A percentile compares a stretch with the other conserved stretches of the same genome.
These are phyloP conservation scores for Aegilops tauschii DNA, from an alignment of 176 grass and related monocot genomes.

Conservation along the genomic window DNA sequence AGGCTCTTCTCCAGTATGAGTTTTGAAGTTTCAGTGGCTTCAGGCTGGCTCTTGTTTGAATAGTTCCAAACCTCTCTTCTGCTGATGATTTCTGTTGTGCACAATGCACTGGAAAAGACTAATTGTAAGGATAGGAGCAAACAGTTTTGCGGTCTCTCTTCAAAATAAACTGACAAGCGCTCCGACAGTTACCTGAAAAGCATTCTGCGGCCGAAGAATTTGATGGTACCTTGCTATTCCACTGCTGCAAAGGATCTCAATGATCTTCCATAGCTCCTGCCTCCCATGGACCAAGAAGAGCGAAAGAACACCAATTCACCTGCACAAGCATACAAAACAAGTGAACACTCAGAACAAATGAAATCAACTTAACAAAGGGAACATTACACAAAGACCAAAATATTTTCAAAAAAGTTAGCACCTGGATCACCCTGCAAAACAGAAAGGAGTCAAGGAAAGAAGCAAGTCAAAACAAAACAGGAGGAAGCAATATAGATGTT, in stretches of 20 bases:
- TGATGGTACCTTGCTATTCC: neutral
- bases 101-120: neutral
- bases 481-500: slow-evolving; percentile 28
- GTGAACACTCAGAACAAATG: slow-evolving; percentile 8
- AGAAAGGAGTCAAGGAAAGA: slow-evolving; percentile 37
- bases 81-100: neutral
- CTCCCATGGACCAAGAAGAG: neutral
- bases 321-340: slow-evolving; percentile 29
- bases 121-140: neutral
- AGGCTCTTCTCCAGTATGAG: neutral
- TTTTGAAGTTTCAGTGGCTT: neutral
- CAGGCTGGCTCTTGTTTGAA: neutral
- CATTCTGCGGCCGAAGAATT: neutral
- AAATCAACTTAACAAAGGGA: slow-evolving; percentile 11
- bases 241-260: neutral
- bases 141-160: neutral
- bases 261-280: neutral
- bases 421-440: slow-evolving; percentile 76
- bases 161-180: neutral
- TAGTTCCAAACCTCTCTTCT: neutral
- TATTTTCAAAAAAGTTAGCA: slow-evolving; percentile 38
- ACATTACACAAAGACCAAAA: slow-evolving; percentile 15
- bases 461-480: slow-evolving; percentile 29
- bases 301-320: slow-evolving; percentile 27
- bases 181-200: slow-evolving; percentile 28